Evolutionary conservation across 2,329 filamentous ascomycete genomes (phyloP).

Genomic region (Fusarium robinianum): DNA sequence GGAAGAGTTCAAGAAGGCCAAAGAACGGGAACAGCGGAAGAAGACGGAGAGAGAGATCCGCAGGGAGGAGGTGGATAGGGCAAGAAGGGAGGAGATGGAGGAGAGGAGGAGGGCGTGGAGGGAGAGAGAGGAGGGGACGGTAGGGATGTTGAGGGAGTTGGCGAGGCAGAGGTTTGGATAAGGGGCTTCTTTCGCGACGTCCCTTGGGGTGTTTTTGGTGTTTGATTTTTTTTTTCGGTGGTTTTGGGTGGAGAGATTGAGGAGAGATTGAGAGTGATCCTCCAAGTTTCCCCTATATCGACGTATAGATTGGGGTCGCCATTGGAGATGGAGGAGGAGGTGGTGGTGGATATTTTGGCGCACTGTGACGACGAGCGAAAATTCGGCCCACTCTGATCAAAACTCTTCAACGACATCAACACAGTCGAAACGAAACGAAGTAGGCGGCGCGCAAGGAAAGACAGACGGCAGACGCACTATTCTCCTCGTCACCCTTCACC

Average conservation of each 20-base stretch:
- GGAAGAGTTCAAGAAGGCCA: constrained; percentile 70
- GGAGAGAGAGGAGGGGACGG: constrained; percentile 81
- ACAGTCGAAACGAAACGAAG: too few relatives aligned
- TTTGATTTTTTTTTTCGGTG: not conserved
- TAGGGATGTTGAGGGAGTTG: constrained; percentile 78
- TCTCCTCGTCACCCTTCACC: not conserved
- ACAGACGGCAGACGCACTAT: too few relatives aligned
- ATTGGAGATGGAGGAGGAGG: not conserved
- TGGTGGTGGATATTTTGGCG: constrained; percentile 19
- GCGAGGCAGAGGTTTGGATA: constrained; percentile 79
- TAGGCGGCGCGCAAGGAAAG: too few relatives aligned
- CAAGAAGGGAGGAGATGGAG: constrained; percentile 77
- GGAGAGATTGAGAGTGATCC: not conserved
- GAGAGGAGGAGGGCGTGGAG: constrained; percentile 71
- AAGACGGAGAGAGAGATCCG: constrained; percentile 85
- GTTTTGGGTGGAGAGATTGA: not conserved
- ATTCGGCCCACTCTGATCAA: constrained; percentile 36
- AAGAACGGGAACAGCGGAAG: constrained; percentile 68
- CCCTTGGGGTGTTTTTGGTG: not conserved
- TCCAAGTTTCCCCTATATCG: too few relatives aligned
- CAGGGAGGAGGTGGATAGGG: constrained; percentile 78
- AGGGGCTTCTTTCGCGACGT: not conserved
- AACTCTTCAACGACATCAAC: constrained; percentile 36
- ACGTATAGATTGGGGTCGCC: too few relatives aligned
- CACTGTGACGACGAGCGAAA: constrained; percentile 37